Base-by-base conservation (phyloP, 1,139 yeast species). In the Geotrichum histeridarum region DNA sequence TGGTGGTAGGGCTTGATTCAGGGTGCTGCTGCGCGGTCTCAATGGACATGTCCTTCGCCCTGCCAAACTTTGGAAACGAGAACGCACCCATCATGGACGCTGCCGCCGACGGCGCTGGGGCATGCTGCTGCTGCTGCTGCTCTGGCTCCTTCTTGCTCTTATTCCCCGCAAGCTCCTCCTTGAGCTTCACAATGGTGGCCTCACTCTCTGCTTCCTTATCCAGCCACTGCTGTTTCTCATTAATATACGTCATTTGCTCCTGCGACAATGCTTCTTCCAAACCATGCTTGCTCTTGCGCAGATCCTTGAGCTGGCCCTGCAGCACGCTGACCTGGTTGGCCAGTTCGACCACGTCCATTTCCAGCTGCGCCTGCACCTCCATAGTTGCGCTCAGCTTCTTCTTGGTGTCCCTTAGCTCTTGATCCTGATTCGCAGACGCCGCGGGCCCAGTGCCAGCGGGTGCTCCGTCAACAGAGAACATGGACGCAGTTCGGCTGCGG, bases 221-320 rank as follows among this genome's bases (percentile, higher is more conserved):
- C 22, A 68, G 59, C 68, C 70, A 69, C 42, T 57, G 61, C 42
- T 65, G 63, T 54, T 70, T 71, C 51, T 66, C 67, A 51, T 70
- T 68, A 44, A 70, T 63, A 51, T 65, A 62, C 42, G 63, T 67
- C 60, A 65, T 64, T 31, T 67, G 63, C 50, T 62, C 66, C 54
- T 61, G 60, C 5, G 64, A 60, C 12, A 63, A 45, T 33, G 62
- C 66, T 18, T 57, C 50, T 48, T 65, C 66, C 32, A 62, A 57
- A 42, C 57, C 61, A 30, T 61, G 67, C 49, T 60, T 63, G 47
- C 60, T 53, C 22, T 57, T 57, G 48, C 61, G 60, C 38, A 60
- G 51, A 1, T 58, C 63, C 51, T 63, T 62, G 36, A 62, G 54
- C 57, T 67, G 65, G 22, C 49, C 49, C 27, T 59, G 57, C 45